Evolutionary conservation across 1,284 basidiomycete species (phyloP).

Genomic region (Ceratobasidium sp.): DNA sequence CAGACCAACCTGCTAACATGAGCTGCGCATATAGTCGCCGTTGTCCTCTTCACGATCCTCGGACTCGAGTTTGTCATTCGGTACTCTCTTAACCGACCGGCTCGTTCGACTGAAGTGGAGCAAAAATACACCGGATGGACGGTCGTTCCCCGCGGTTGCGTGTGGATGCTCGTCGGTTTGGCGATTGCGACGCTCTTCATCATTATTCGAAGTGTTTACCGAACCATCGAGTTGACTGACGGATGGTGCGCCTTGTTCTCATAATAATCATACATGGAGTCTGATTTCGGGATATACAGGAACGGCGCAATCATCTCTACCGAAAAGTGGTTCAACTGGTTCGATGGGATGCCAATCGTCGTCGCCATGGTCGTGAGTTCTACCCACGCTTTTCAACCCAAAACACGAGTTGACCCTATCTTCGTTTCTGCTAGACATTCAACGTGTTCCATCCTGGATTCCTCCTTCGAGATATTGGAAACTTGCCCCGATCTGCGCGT

Average conservation of each 20-base stretch:
- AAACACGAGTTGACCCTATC: too few relatives aligned
- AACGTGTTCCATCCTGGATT: slow-evolving; percentile 42
- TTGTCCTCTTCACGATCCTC: slow-evolving; percentile 47
- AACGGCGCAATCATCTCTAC: slow-evolving; percentile 37
- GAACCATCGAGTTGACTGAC: slow-evolving; percentile 45
- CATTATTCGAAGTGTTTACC: slow-evolving; percentile 40
- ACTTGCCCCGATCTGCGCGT: not conserved
- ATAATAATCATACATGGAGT: not conserved
- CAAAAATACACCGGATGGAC: slow-evolving; percentile 10
- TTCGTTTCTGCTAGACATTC: too few relatives aligned
- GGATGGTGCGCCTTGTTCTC: slow-evolving; percentile 45
- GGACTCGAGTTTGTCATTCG: slow-evolving; percentile 46
- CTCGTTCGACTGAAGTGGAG: slow-evolving; percentile 43
- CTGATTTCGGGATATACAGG: slow-evolving; percentile 13
- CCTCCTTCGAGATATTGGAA: slow-evolving; percentile 6
- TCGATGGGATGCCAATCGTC: slow-evolving; percentile 28
- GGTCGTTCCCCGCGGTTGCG: slow-evolving; percentile 4
- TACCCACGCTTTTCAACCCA: too few relatives aligned
- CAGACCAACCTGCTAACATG: not conserved
- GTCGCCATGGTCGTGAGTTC: slow-evolving; percentile 31
- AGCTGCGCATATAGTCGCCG: slow-evolving; percentile 44
- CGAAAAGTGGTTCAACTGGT: slow-evolving; percentile 39
- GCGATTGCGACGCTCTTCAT: slow-evolving; percentile 41
- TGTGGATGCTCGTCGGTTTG: slow-evolving; percentile 39
- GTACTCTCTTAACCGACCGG: slow-evolving; percentile 31